Base-by-base conservation (phyloP, 805 yeast species). In the Pichia nanzhaoensis region DNA sequence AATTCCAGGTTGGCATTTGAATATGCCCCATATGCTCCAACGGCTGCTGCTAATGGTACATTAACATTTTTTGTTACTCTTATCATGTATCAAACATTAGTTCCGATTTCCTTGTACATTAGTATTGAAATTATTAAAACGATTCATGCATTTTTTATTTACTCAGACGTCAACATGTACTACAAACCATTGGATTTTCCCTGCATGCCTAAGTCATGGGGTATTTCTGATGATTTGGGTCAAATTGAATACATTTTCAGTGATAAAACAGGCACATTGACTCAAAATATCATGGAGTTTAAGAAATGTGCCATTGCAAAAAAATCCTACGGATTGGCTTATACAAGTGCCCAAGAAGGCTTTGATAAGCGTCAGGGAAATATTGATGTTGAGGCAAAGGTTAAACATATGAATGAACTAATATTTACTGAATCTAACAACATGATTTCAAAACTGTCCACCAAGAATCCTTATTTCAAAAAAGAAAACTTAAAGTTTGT, bases 211-310 rank as follows among this genome's bases (percentile, higher is more conserved):
- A 83, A 84, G 55, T 75, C 90, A 1, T 84, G 95, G 95, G 80
- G 80, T 50, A 81, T 84, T 37, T 81, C 89, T 5, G 95, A 84
- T 63, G 95, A 84, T 61, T 70, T 84, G 51, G 95, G 95, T 17
- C 95, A 84, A 60, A 80, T 84, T 48, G 93, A 84, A 61, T 84
- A 82, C 58, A 74, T 84, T 35, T 84, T 84, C 62, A 80, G 88
- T 59, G 95, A 84, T 66, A 84, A 84, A 61, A 84, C 95, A 0
- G 95, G 95, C 32, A 84, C 95, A 0, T 68, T 84, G 55, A 84
- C 95, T 6, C 91, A 84, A 62, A 84, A 84, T 56, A 78, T 82
- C 21, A 84, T 84, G 95, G 88, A 83, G 58, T 85, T 84, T 66
- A 78, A 79, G 49, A 84, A 84, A 58, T 82, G 89, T 60, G 75